Evolutionary conservation across 148 eudicot genomes (phyloP).

Genomic region (Rhododendron ferrugineum): DNA sequence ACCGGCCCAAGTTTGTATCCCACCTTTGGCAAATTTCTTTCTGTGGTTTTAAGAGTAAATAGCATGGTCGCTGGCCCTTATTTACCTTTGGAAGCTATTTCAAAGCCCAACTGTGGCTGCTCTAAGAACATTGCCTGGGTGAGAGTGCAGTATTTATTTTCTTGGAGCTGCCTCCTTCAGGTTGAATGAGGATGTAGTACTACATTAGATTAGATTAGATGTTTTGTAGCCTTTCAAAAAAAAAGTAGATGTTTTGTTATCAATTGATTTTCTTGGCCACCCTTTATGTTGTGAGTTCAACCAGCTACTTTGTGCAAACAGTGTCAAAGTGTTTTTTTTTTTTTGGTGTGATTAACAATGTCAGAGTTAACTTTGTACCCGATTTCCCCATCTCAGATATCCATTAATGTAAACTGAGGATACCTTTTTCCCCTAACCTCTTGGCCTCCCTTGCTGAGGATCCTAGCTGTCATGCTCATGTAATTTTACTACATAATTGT

Average conservation of each 20-base stretch:
- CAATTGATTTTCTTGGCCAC: neutral
- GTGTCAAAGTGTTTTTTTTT: neutral
- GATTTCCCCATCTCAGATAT: too few species aligned
- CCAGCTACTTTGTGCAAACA: neutral
- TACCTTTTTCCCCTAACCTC: neutral
- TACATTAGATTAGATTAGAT: neutral
- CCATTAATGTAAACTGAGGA: neutral
- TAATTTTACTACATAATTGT: neutral
- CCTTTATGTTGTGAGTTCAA: neutral
- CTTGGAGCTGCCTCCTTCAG: neutral
- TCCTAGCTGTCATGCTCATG: neutral
- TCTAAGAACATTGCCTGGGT: neutral
- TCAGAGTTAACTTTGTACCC: too few species aligned
- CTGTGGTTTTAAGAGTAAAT: neutral
- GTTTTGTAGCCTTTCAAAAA: neutral
- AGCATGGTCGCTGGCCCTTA: neutral
- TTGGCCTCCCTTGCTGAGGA: neutral
- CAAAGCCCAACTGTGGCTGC: neutral
- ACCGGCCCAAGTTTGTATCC: neutral
- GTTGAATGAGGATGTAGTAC: conserved; percentile 1
- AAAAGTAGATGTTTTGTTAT: neutral
- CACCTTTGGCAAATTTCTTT: neutral
- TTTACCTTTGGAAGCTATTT: neutral
- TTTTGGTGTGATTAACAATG: too few species aligned
- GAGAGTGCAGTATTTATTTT: neutral